Evolutionary conservation across 495 filamentous ascomycete genomes (phyloP), one percentile per base, ranked within the genome.

Genomic region (Penicillium canariense): DNA sequence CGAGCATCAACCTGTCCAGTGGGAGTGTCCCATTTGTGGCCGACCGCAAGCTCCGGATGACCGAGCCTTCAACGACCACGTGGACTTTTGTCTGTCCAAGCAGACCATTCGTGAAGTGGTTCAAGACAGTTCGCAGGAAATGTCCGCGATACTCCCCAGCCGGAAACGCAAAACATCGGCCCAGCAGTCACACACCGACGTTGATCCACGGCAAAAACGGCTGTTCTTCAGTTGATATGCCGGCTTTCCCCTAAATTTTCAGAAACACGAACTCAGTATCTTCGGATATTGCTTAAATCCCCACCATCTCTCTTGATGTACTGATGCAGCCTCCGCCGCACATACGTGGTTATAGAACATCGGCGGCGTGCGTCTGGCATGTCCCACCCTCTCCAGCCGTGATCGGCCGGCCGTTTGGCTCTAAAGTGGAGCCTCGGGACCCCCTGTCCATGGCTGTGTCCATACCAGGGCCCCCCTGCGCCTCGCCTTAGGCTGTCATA

Each of bases 61-160:
- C 66, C 77, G 78, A 32, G 68, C 66, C 5, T 97, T 99, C 71
- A 99, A 99, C 58, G 85, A 87, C 46, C 95, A 99, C 69, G 87
- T 99, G 42, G 95, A 99, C 65, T 84, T 89, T 18, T 99, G 94
- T 71, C 81, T 99, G 7, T 96, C 91, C 2, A 75, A 84, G 40
- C 83, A 87, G 66, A 88, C 89, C 0, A 98, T 98, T 56, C 86
- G 85, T 36, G 89, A 96, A 62, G 88, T 81, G 0, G 85, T 88
- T 6, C 84, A 88, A 51, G 81, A 60, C 26, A 62, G 63, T 11
- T 56, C 65, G 14, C 48, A 69, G 5, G 51, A 59, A 30, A 34
- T 48, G 5, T 26, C 48, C 5, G 35, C 42, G 14, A 22, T 25
- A 27, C 46, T 52, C 1, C 11, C 54, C 7, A 30, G 34, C 25